These are phyloP conservation scores for Fusarium redolens DNA, from an alignment of 2,329 filamentous ascomycete species.

Conservation along the genomic window DNA sequence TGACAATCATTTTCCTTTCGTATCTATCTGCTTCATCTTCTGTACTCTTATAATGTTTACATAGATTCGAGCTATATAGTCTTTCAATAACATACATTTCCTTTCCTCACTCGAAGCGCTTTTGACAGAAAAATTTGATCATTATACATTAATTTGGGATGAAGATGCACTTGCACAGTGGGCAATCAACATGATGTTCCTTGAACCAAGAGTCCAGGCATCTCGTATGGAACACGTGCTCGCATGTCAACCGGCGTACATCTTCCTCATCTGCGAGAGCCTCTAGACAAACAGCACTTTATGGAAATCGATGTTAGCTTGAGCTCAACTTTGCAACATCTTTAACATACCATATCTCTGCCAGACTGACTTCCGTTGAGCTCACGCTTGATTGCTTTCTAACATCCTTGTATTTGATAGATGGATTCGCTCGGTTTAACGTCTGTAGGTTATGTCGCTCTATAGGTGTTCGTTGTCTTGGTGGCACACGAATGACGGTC, in stretches of 20 bases:
- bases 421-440: neutral
- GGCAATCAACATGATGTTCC: neutral
- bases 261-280: neutral
- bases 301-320: neutral
- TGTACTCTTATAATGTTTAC: neutral
- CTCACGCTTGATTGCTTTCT: neutral
- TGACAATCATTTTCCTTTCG: neutral
- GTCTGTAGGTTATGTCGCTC: neutral
- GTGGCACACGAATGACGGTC: neutral
- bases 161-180: slow-evolving; percentile 12
- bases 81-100: neutral
- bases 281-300: neutral
- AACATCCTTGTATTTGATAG: neutral
- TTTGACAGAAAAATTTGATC: neutral
- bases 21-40: neutral
- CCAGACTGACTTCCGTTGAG: neutral
- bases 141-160: neutral
- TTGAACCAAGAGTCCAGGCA: neutral
- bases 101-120: neutral
- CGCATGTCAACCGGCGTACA: neutral
- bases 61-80: neutral
- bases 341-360: slow-evolving; percentile 7
- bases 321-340: accelerated
- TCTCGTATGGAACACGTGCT: slow-evolving; percentile 2
- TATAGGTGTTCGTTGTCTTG: neutral